Base-by-base conservation (phyloP, 805 yeast species). In the Zygosaccharomyces pseudorouxii region DNA sequence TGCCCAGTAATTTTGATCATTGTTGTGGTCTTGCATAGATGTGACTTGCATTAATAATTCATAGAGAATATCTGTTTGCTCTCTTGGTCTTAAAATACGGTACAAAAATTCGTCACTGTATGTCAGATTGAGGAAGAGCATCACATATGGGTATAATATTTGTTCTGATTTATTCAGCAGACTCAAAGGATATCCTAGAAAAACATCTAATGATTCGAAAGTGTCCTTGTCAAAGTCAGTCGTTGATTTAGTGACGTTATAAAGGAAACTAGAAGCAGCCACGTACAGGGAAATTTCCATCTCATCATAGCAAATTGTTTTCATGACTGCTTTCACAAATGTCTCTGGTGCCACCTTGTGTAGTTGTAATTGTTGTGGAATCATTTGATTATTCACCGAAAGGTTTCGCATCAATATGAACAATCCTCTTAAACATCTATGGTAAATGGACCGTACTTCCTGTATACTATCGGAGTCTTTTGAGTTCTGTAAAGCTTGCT, bases 381-480 rank as follows among this genome's bases (percentile, higher is more conserved):
- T 45, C 4, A 50, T 57, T 27, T 67, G 63, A 33, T 67, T 65
- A 31, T 62, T 53, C 1, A 69, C 70, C 1, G 74, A 68, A 20
- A 78, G 53, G 54, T 79, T 80, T 50, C 85, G 63, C 25, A 72
- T 63, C n/a, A 80, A 47, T n/a, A 81, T 52, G 1, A 78, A 47
- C 0, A 72, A 54, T 1, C 81, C 85, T 55, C 83, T 65, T 3
- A 74, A 47, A 2, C 73, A 52, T 38, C 84, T 63, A 5, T 65
- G 19, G 38, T 56, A 58, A 46, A 51, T 49, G 19, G 42, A 50
- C 7, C 56, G 51, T 5, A 50, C 23, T 9, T 52, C 48, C 0
- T 42, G 38, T 38, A 49, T 51, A 7, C 7, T 10, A 23, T 18
- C 38, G 11, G 33, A 28, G 29, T 36, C 36, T 2, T 25, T 36